Evolutionary conservation across 2,329 filamentous ascomycete genomes (phyloP), one percentile per base, ranked within the genome.

Genomic region (Phaeosphaeria sp.): DNA sequence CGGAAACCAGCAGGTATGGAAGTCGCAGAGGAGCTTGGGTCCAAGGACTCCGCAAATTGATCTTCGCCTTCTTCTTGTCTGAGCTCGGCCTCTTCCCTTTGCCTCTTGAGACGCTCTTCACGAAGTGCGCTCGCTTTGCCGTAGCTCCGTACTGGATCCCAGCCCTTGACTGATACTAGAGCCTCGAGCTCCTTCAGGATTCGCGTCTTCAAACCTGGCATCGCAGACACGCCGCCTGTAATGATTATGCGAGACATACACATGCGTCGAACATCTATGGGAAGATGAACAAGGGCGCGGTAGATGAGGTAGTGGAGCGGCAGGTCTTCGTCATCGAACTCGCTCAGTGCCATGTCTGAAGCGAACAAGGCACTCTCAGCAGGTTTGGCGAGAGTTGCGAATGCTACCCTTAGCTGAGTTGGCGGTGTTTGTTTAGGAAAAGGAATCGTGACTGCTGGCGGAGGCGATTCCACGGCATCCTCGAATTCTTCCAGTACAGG

Each of bases 171-270:
- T 17, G 87, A 81, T 5, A 95, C 83, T 0, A 97, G 79, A 1
- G 80, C 77, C 3, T 85, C 83, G 1, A 98, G 78, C 67, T 98
- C 93, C 55, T 90, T 85, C 30, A 97, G 78, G 39, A 97, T 84
- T 24, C 94, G 87, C 22, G 84, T 83, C 64, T 91, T 92, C 24
- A 99, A 79, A 1, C 95, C 95, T 0, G 93, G 85, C 8, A 97
- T 87, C 24, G 85, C 85, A 6, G 92, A 88, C 48, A 90, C 90
- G 2, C 92, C 92, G 30, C 95, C 95, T 0, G 89, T 90, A 70
- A 99, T 91, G 17, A 97, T 82, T 46, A 98, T 91, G 40, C 94
- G 90, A 1, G 93, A 89, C 88, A 97, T 95, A 76, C 94, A 97
- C 4, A 89, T 79, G 1, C 91, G 89, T 22, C 95, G 88, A 3